A percentile compares a stretch with the other conserved stretches of the same genome.
phyloP scores from a whole-genome alignment of 805 yeast genomes.

The Candida takata region DNA sequence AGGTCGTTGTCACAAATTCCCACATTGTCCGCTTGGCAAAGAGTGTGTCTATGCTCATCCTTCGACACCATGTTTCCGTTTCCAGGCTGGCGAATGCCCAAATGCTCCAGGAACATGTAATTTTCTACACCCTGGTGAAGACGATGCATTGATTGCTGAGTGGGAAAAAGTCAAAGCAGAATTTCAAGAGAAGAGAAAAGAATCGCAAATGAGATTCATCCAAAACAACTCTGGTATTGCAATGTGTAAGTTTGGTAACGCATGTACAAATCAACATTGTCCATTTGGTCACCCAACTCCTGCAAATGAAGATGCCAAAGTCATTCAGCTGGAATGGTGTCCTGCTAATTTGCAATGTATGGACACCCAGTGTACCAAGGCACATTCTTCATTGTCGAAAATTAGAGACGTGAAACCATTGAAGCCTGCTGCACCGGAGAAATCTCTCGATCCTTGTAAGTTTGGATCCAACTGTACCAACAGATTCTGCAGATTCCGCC shows the following conservation, averaged over 20 bases:
- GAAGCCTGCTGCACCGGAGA: constrained; percentile 30
- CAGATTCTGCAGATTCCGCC: constrained; percentile 74
- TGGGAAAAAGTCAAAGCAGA: constrained; percentile 55
- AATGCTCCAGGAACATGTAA: constrained; percentile 78
- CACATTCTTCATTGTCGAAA: constrained; percentile 75
- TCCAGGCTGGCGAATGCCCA: constrained; percentile 58
- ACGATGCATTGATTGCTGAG: constrained; percentile 62
- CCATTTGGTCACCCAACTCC: constrained; percentile 93
- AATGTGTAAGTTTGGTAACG: constrained; percentile 68
- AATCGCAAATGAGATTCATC: constrained; percentile 23
- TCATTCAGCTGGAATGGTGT: constrained; percentile 70
- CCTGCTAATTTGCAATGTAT: constrained; percentile 57
- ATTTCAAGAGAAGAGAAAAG: constrained; percentile 32
- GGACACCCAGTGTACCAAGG: constrained; percentile 56
- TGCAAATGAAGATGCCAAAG: constrained; percentile 66
- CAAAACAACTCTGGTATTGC: constrained; percentile 42
- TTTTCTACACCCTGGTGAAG: constrained; percentile 80
- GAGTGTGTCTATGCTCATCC: constrained; percentile 79
- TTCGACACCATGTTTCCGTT: constrained; percentile 62
- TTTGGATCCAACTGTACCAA: constrained; percentile 74
- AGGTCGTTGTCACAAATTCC: constrained; percentile 66
- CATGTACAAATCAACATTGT: constrained; percentile 73
- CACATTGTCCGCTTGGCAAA: constrained; percentile 56
- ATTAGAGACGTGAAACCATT: constrained; percentile 30
- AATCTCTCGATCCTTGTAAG: constrained; percentile 73